Base-by-base conservation (phyloP, 495 filamentous ascomycete genomes). In the Xylaria acuta region DNA sequence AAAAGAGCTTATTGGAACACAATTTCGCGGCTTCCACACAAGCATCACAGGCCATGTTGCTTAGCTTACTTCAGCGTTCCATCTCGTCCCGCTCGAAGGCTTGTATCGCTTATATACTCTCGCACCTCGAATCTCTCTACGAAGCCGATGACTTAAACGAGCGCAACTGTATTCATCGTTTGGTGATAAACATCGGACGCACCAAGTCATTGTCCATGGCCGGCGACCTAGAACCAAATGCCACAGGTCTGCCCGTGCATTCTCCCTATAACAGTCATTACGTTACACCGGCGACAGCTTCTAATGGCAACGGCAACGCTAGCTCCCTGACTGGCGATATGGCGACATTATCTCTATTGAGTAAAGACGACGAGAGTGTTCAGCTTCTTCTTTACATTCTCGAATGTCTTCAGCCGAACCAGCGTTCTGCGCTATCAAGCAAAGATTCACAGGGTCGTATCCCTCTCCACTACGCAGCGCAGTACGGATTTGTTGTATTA, bases 401-500 rank as follows among this genome's bases (percentile, higher is more conserved):
- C 18, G 88, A 93, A 30, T 81, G 86, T 8, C 86, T 99, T 51
- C 85, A 84, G n/a, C 86, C 88, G 2, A 77, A 87, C 14, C 96
- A 98, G 72, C 87, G 91, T 14, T 64, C 75, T n/a, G 90, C 92
- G 5, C 79, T 99, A 30, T 82, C 86, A 56, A 86, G 86, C 27
- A 90, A 85, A 69, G 96, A 99, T 82, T 78, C 88, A 2, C 92
- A 94, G 63, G 94, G 94, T 6, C 93, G 96, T 12, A 89, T 94
- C 43, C 94, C 96, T 34, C 84, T 99, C 36, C 96, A 99, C 78
- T 99, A 99, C 80, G 95, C 94, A 5, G 96, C 96, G 0, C 94
- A 98, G 81, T 97, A 96, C 79, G 96, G 96, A 4, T 93, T 97
- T 75, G 92, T 93, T 32, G 88, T 91, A 59, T 90, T 98, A 11